phyloP scores from a whole-genome alignment of 202 grass and related monocot species.

The Setaria italica region DNA sequence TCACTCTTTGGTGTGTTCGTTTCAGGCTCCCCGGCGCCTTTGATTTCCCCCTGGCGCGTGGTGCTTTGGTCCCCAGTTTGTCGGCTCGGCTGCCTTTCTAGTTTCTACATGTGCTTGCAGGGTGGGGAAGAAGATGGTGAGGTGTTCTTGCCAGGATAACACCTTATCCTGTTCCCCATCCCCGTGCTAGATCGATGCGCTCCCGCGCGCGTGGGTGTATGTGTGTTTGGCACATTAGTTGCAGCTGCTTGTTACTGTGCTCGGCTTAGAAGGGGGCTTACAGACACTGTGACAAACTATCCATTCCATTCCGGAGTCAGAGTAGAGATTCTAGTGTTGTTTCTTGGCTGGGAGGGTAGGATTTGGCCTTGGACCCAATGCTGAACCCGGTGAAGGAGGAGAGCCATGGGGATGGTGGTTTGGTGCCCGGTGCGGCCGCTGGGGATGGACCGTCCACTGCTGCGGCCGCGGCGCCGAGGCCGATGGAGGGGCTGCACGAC shows the following conservation, averaged over 20 bases:
- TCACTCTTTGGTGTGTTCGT: not conserved
- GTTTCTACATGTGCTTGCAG: constrained; percentile 27
- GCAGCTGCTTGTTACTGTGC: not conserved
- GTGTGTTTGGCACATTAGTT: not conserved
- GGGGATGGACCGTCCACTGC: constrained; percentile 22
- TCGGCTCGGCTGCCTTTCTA: constrained; percentile 9
- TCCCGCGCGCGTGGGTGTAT: not conserved
- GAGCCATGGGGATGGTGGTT: constrained; percentile 28
- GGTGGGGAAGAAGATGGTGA: not conserved
- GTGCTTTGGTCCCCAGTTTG: constrained; percentile 32
- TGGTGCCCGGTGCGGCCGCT: not conserved
- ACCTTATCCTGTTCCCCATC: constrained; percentile 42
- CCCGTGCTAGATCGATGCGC: constrained; percentile 19
- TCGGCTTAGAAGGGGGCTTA: constrained; percentile 2
- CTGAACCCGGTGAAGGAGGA: constrained; percentile 72
- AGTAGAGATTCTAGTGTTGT: not conserved
- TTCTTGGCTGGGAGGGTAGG: not conserved
- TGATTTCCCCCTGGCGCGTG: not conserved
- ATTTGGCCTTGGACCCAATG: constrained; percentile 53
- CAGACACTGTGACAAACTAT: not conserved
- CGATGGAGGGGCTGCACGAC: constrained; percentile 80
- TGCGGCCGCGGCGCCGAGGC: constrained; percentile 42
- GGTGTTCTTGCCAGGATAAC: constrained; percentile 7
- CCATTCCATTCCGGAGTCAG: not conserved
- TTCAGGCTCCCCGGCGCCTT: constrained; percentile 20